Percentiles rank a stretch among this genome's conserved stretches.
Conservation (phyloP, 306 rosid species). For the Nissolia schottii region DNA sequence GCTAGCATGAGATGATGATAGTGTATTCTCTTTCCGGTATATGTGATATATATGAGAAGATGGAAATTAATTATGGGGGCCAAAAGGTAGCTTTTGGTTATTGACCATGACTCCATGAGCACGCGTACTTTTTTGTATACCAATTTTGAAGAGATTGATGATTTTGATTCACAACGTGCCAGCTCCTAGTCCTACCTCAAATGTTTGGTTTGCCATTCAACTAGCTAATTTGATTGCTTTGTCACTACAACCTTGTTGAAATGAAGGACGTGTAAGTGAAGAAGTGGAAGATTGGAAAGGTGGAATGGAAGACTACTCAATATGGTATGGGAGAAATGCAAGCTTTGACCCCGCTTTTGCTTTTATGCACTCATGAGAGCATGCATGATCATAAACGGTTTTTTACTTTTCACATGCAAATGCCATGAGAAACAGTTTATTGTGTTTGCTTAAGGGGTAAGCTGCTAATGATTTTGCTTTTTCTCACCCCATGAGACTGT, state of each 20-base stretch:
- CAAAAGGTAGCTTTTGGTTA: conserved; percentile 1
- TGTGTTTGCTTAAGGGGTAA: not conserved
- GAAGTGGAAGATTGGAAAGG: not conserved
- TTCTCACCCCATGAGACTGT: not conserved
- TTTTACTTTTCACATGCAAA: not conserved
- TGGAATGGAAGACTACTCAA: not conserved
- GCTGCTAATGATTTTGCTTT: not conserved
- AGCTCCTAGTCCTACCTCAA: not conserved
- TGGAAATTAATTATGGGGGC: not conserved
- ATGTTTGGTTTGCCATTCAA: conserved; percentile 18
- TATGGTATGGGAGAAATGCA: conserved; percentile 2
- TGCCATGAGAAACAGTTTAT: not conserved
- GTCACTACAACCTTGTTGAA: not conserved
- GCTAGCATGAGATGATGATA: not conserved
- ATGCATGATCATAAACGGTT: not conserved
- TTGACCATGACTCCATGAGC: conserved; percentile 8
- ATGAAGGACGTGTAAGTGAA: not conserved
- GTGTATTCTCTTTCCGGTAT: not conserved
- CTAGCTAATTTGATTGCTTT: not conserved
- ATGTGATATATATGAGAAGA: not conserved
- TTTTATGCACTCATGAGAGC: not conserved
- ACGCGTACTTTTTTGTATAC: not conserved
- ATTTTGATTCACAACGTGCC: not conserved
- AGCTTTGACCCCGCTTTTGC: conserved; percentile 2
- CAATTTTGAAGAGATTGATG: not conserved